Evolutionary conservation across 805 yeast species (phyloP).

Genomic region (Saturnispora dispora): DNA sequence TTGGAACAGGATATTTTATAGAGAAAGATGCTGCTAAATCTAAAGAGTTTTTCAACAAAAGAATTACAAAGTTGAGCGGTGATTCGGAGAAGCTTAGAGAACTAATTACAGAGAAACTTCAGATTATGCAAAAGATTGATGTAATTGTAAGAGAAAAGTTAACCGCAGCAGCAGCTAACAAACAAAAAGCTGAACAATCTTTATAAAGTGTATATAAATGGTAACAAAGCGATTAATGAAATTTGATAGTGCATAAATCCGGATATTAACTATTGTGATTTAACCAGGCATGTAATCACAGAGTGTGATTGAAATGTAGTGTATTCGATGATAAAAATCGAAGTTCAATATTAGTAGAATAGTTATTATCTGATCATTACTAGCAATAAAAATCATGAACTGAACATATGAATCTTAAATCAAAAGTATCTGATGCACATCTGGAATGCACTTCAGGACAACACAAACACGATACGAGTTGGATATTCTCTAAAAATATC

Average conservation of each 20-base stretch:
- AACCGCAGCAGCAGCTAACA: slow-evolving; percentile 32
- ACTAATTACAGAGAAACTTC: slow-evolving; percentile 67
- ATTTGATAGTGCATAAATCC: no score
- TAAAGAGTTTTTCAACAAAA: slow-evolving; percentile 57
- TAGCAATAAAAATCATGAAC: no score
- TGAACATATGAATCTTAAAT: no score
- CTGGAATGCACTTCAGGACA: no score
- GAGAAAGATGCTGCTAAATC: slow-evolving; percentile 69
- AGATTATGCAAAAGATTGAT: slow-evolving; percentile 54
- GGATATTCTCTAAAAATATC: background rate
- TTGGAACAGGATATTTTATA: slow-evolving; percentile 93
- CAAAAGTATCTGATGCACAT: no score
- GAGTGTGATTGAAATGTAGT: no score
- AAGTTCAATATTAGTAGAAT: no score
- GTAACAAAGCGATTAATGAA: background rate
- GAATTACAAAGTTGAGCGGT: slow-evolving; percentile 59
- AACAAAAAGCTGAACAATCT: background rate
- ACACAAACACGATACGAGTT: background rate
- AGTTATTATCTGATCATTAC: no score
- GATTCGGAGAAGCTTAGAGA: slow-evolving; percentile 68
- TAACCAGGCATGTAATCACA: no score
- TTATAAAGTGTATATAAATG: background rate
- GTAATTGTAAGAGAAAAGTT: slow-evolving; percentile 45
- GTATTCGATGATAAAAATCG: no score
- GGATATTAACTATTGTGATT: no score